Evolutionary conservation across 257 asterid genomes (phyloP).

Genomic region (Nyctanthes arbortristis): DNA sequence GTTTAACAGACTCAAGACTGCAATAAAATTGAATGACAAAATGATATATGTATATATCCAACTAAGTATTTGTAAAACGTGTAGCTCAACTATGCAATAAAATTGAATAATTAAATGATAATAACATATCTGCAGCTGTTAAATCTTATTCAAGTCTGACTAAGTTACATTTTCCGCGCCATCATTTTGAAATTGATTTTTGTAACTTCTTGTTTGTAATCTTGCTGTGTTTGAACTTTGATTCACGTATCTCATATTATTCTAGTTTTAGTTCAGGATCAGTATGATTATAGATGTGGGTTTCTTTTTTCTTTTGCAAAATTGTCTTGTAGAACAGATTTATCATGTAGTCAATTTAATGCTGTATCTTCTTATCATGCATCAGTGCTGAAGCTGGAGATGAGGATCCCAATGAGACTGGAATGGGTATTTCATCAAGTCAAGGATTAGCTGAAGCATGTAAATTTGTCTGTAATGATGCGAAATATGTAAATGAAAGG

Average conservation of each 20-base stretch:
- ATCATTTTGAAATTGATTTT: background rate
- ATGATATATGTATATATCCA: too few species aligned
- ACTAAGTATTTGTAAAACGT: too few species aligned
- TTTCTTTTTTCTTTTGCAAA: background rate
- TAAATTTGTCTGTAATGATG: constrained; percentile 78
- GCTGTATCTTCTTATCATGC: constrained; percentile 21
- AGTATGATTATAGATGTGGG: background rate
- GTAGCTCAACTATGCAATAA: too few species aligned
- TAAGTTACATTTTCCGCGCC: too few species aligned
- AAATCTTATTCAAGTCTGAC: too few species aligned
- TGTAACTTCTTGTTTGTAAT: background rate
- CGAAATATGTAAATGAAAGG: constrained; percentile 83
- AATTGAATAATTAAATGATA: background rate
- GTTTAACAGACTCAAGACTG: background rate
- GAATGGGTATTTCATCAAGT: constrained; percentile 40
- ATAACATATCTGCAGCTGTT: background rate
- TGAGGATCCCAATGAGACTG: constrained; percentile 46
- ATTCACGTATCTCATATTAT: background rate
- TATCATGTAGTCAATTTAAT: constrained; percentile 25
- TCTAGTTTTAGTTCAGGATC: background rate
- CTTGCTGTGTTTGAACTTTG: background rate
- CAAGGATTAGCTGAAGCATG: constrained; percentile 89
- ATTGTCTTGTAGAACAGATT: constrained; percentile 8
- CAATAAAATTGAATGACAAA: too few species aligned
- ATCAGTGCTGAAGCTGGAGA: constrained; percentile 51